Percentiles rank a stretch among this genome's conserved stretches.
Conservation (phyloP, 176 grass and related monocot genomes). For the Triticum dicoccoides region DNA sequence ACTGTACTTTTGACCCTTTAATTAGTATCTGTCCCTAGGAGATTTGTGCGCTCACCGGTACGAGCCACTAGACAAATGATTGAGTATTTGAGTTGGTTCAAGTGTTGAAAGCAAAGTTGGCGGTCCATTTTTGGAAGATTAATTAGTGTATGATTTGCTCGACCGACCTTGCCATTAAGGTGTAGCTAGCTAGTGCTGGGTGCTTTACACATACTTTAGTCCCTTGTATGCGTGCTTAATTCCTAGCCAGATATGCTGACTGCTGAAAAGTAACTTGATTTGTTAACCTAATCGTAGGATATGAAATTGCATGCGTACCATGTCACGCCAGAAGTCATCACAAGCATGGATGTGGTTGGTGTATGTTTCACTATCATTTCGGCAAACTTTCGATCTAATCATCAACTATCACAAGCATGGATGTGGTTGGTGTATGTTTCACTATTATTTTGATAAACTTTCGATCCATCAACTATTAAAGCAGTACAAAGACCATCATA, state of each 20-base stretch:
- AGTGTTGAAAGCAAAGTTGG: not conserved
- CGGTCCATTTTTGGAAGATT: not conserved
- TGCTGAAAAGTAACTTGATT: not conserved
- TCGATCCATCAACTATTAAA: too few relatives aligned
- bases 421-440: too few relatives aligned
- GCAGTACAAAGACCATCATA: too few relatives aligned
- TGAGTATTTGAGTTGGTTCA: not conserved
- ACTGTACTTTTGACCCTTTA: slow-evolving; percentile 15
- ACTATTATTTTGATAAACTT: too few relatives aligned
- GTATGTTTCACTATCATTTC: not conserved
- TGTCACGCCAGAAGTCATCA: not conserved
- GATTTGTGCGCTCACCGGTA: slow-evolving; percentile 8
- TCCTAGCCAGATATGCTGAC: not conserved
- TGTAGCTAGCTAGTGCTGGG: not conserved
- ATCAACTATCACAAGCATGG: too few relatives aligned
- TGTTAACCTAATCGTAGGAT: not conserved
- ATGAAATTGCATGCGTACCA: not conserved
- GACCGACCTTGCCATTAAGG: too few relatives aligned
- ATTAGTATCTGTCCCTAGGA: too few relatives aligned
- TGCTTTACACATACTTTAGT: slow-evolving; percentile 19
- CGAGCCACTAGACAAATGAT: not conserved
- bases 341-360: not conserved
- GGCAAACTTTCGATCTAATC: too few relatives aligned
- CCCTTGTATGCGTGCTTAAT: slow-evolving; percentile 17
- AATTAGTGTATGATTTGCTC: slow-evolving; percentile 28